Percentiles rank a stretch among this genome's conserved stretches.
phyloP scores from a whole-genome alignment of 441 rosid species.

The Populus hybrid region DNA sequence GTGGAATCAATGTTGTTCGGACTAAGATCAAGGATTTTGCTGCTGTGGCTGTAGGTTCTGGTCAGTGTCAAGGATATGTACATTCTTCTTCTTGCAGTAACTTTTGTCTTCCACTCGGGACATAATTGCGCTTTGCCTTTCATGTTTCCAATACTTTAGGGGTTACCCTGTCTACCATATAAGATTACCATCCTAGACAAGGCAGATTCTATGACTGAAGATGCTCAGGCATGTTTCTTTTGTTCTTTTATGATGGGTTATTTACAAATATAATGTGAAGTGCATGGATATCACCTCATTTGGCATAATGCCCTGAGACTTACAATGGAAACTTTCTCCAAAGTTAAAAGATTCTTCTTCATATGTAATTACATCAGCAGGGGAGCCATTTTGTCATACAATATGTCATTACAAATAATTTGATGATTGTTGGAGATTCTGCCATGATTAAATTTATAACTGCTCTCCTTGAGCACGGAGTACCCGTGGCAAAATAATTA shows the following conservation, averaged over 20 bases:
- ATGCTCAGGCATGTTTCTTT: constrained; percentile 72
- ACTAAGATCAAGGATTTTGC: constrained; percentile 97
- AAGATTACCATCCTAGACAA: constrained; percentile 92
- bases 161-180: constrained; percentile 85
- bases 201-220: constrained; percentile 99
- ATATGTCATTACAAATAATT: no score
- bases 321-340: constrained; percentile 93
- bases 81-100: neutral
- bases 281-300: constrained; percentile 3
- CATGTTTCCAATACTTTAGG: constrained; percentile 35
- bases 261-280: constrained; percentile 1
- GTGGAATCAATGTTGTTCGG: constrained; percentile 93
- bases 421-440: no score
- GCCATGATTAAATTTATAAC: no score
- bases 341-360: constrained; percentile 91
- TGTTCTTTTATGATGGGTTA: neutral
- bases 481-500: no score
- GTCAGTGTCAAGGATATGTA: constrained; percentile 59
- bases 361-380: constrained; percentile 96
- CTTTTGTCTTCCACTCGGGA: neutral
- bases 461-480: no score
- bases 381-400: constrained; percentile 22
- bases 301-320: constrained; percentile 84
- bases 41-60: constrained; percentile 84
- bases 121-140: neutral